Conservation (phyloP, 192 early-diverging fungal species). For the Helicostylum pulchrum region DNA sequence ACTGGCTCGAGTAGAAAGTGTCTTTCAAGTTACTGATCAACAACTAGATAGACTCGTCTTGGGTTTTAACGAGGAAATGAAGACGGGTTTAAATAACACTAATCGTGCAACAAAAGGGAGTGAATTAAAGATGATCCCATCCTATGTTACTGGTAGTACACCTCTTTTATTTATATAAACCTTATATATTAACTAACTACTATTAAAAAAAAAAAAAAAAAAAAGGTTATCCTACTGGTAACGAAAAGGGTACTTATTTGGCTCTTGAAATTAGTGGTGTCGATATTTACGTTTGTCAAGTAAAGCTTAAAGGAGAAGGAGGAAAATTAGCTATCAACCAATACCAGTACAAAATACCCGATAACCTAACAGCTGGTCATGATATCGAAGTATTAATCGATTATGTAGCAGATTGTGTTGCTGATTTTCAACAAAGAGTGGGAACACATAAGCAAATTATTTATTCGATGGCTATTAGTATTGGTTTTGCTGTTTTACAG, state of each 20-base stretch:
- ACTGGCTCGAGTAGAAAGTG: background rate
- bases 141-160: constrained; percentile 64
- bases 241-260: constrained; percentile 82
- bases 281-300: constrained; percentile 85
- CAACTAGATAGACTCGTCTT: constrained; percentile 33
- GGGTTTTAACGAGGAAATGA: constrained; percentile 51
- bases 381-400: constrained; percentile 61
- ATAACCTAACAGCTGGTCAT: constrained; percentile 52
- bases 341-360: constrained; percentile 73
- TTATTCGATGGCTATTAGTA: constrained; percentile 63
- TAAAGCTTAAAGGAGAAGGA: constrained; percentile 74
- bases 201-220: constrained; percentile 1
- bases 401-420: constrained; percentile 69
- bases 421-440: constrained; percentile 44
- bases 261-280: constrained; percentile 92
- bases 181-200: background rate
- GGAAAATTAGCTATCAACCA: constrained; percentile 71
- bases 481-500: constrained; percentile 45
- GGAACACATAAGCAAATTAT: constrained; percentile 17
- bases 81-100: constrained; percentile 42
- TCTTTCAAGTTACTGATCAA: constrained; percentile 12
- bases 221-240: constrained; percentile 68
- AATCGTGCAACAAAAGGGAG: constrained; percentile 7
- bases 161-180: background rate
- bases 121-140: constrained; percentile 80